These are phyloP conservation scores for Calonectria crousiana DNA, from an alignment of 2,329 filamentous ascomycete genomes.

Conservation along the genomic window DNA sequence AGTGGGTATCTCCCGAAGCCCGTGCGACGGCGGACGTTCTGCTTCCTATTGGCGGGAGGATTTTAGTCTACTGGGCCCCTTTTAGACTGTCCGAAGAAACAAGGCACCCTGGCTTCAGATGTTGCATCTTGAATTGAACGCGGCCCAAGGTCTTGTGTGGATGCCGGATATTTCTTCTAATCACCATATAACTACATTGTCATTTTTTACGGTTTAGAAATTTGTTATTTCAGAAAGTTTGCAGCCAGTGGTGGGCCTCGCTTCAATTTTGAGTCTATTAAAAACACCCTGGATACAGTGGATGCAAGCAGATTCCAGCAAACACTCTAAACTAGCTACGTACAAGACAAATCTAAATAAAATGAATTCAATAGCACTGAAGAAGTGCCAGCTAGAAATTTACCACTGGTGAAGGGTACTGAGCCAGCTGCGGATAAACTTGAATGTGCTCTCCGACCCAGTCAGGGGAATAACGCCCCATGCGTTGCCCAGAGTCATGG, in stretches of 20 bases:
- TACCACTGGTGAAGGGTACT: slow-evolving; percentile 2
- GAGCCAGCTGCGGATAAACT: not conserved
- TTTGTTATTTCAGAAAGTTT: not conserved
- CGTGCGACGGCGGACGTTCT: not conserved
- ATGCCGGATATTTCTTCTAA: not conserved
- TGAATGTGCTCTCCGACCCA: not conserved
- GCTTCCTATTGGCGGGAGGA: not conserved
- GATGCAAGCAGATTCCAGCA: not conserved
- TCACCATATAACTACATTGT: not conserved
- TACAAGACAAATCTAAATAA: not conserved
- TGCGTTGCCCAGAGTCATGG: not conserved
- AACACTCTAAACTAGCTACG: not conserved
- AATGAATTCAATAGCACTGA: not conserved
- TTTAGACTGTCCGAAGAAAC: not conserved
- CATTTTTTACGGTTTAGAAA: not conserved
- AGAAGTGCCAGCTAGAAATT: not conserved
- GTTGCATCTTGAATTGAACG: not conserved
- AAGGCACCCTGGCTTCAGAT: not conserved
- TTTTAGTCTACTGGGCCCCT: not conserved
- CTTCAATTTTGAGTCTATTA: not conserved
- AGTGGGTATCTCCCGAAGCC: not conserved
- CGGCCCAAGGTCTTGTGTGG: not conserved
- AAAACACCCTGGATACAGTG: not conserved
- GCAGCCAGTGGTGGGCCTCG: fast-evolving
- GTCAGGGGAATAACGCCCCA: not conserved